A percentile compares a stretch with the other conserved stretches of the same genome.
Conservation (phyloP, 331 rosid genomes). For the Pyracantha coccinea region DNA sequence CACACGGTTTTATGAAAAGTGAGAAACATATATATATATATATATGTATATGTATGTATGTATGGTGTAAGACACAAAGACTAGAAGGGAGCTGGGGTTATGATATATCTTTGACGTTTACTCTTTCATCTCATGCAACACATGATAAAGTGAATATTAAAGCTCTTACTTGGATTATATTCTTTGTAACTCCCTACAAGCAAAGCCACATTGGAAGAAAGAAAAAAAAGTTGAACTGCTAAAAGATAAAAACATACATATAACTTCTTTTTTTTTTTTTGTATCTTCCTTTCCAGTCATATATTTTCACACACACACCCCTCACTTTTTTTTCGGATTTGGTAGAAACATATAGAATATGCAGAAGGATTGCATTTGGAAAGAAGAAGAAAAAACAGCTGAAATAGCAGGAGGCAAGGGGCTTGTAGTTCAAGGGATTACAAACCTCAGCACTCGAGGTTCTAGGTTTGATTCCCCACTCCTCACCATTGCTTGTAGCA, state of each 20-base stretch:
- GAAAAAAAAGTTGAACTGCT: constrained; percentile 36
- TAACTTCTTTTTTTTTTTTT: constrained; percentile 15
- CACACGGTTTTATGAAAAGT: constrained; percentile 46
- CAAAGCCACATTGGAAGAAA: constrained; percentile 56
- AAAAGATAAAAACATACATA: constrained; percentile 22
- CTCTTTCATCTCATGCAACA: constrained; percentile 23
- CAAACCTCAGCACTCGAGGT: no score
- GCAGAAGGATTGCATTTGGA: constrained; percentile 13
- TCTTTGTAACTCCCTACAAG: constrained; percentile 65
- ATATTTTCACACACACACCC: constrained; percentile 34
- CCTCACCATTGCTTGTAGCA: no score
- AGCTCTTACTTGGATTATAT: constrained; percentile 39
- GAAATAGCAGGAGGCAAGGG: neutral
- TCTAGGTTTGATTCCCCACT: no score
- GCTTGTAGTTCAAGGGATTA: neutral
- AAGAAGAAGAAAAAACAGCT: neutral
- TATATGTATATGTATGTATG: no score
- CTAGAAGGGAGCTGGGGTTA: constrained; percentile 28
- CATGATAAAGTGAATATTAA: constrained; percentile 33
- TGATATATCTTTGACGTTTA: constrained; percentile 20
- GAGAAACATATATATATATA: constrained; percentile 11
- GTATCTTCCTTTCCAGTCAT: constrained; percentile 32
- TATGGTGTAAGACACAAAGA: constrained; percentile 11
- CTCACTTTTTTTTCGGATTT: constrained; percentile 26
- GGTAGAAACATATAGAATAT: constrained; percentile 8